Conservation (phyloP, 495 filamentous ascomycete genomes). For the Penicillium chermesinum region DNA sequence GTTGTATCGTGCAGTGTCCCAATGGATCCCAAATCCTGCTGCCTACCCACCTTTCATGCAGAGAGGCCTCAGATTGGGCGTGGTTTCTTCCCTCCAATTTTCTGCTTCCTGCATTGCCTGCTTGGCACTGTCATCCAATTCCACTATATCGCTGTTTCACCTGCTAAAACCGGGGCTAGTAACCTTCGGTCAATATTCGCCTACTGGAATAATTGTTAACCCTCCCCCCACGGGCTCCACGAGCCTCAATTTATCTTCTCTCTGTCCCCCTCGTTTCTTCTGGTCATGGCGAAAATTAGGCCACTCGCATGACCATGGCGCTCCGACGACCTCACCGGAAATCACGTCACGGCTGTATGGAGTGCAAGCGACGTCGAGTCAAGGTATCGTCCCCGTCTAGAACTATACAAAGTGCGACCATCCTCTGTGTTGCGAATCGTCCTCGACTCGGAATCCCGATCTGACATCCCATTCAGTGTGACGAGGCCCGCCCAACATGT, state of each 20-base stretch:
- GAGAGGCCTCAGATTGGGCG: too few species aligned
- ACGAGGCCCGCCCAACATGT: conserved; percentile 34
- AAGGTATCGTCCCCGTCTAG: too few species aligned
- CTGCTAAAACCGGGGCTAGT: not conserved
- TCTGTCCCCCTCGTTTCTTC: not conserved
- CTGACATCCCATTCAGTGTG: conserved; percentile 23
- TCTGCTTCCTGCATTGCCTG: too few species aligned
- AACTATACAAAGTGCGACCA: too few species aligned
- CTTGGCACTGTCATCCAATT: too few species aligned
- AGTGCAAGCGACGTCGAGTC: conserved; percentile 35
- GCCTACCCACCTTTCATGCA: conserved; percentile 8
- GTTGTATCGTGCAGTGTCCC: too few species aligned
- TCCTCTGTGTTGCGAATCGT: not conserved
- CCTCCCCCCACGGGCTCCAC: not conserved
- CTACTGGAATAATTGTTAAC: not conserved
- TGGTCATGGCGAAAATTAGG: not conserved
- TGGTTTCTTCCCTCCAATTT: too few species aligned
- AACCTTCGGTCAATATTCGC: not conserved
- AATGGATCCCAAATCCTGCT: conserved; percentile 17
- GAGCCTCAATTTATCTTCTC: not conserved
- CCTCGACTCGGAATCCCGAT: not conserved
- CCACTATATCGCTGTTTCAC: not conserved
- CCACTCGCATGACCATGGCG: conserved; percentile 24
- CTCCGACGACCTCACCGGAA: conserved; percentile 32
- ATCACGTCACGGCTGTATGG: conserved; percentile 30